A percentile compares a stretch with the other conserved stretches of the same genome.
Evolutionary conservation across 306 rosid species (phyloP).

Genomic region (Hylodesmum podocarpum): DNA sequence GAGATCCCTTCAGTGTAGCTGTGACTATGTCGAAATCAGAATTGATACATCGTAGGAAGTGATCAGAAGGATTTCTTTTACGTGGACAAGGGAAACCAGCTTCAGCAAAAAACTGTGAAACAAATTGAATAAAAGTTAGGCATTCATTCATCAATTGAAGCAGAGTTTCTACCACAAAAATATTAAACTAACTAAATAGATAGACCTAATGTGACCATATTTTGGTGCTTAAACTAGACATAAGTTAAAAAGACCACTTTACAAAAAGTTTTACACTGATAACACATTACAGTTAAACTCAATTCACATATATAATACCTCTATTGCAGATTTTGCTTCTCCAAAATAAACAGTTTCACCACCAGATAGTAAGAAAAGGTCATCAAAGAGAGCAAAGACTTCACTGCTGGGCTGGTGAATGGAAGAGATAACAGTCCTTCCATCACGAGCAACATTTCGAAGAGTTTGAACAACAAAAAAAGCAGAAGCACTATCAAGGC

Average conservation of each 20-base stretch:
- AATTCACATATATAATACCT: slow-evolving; percentile 53
- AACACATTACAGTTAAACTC: no score
- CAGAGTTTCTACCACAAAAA: not conserved
- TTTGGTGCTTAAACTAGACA: not conserved
- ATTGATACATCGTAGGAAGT: slow-evolving; percentile 80
- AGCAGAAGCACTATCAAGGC: slow-evolving; percentile 85
- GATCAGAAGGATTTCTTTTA: slow-evolving; percentile 84
- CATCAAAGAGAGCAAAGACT: slow-evolving; percentile 88
- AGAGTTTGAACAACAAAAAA: slow-evolving; percentile 85
- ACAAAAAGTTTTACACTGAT: no score
- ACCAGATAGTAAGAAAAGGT: slow-evolving; percentile 73
- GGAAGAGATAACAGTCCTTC: slow-evolving; percentile 76
- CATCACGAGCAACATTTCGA: slow-evolving; percentile 73
- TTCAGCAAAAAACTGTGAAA: slow-evolving; percentile 73
- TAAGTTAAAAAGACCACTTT: not conserved
- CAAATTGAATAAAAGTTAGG: not conserved
- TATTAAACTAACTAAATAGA: not conserved
- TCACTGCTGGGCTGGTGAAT: slow-evolving; percentile 90
- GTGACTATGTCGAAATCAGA: slow-evolving; percentile 77
- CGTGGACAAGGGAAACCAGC: slow-evolving; percentile 87
- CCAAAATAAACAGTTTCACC: slow-evolving; percentile 88
- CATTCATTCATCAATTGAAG: no score
- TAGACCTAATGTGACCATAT: not conserved
- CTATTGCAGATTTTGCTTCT: slow-evolving; percentile 72
- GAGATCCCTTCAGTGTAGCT: slow-evolving; percentile 83